phyloP scores from a whole-genome alignment of 2,329 filamentous ascomycete genomes.

The Sarocladiaceae sp. region DNA sequence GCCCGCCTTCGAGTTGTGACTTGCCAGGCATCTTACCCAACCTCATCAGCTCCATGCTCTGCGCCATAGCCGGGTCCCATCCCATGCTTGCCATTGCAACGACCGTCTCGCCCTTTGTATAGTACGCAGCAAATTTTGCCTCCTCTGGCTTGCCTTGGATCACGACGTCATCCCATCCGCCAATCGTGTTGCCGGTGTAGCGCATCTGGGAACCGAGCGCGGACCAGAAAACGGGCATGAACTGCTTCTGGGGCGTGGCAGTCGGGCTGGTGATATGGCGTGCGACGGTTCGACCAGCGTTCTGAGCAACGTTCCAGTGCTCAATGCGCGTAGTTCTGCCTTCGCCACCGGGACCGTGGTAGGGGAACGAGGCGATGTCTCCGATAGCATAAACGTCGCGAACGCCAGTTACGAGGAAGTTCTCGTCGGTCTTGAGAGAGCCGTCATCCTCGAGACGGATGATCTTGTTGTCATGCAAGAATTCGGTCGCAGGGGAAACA shows the following conservation, averaged over 20 bases:
- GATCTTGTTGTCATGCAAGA: conserved; percentile 64
- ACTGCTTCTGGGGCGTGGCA: conserved; percentile 53
- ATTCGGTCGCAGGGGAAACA: conserved; percentile 79
- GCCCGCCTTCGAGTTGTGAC: conserved; percentile 62
- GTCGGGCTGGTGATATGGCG: conserved; percentile 65
- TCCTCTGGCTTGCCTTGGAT: conserved; percentile 70
- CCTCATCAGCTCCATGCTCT: conserved; percentile 80
- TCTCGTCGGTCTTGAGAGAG: conserved; percentile 75
- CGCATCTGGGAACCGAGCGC: conserved; percentile 82
- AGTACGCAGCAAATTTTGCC: conserved; percentile 83
- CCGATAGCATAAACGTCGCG: conserved; percentile 87
- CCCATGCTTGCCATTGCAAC: conserved; percentile 90
- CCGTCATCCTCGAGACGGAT: conserved; percentile 74
- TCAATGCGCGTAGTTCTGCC: conserved; percentile 76
- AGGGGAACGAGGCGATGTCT: conserved; percentile 92
- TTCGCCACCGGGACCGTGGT: conserved; percentile 78
- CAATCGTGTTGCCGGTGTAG: conserved; percentile 81
- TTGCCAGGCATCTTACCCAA: conserved; percentile 76
- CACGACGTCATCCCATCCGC: conserved; percentile 81
- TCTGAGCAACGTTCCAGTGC: conserved; percentile 98
- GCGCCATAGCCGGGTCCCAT: conserved; percentile 77
- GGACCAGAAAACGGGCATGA: conserved; percentile 96
- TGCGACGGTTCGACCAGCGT: conserved; percentile 76
- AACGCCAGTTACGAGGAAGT: conserved; percentile 68
- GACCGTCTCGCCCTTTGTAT: conserved; percentile 76